A percentile compares a stretch with the other conserved stretches of the same genome.
These are phyloP conservation scores for Fusarium cicatricum DNA, from an alignment of 2,329 filamentous ascomycete species.

Conservation along the genomic window DNA sequence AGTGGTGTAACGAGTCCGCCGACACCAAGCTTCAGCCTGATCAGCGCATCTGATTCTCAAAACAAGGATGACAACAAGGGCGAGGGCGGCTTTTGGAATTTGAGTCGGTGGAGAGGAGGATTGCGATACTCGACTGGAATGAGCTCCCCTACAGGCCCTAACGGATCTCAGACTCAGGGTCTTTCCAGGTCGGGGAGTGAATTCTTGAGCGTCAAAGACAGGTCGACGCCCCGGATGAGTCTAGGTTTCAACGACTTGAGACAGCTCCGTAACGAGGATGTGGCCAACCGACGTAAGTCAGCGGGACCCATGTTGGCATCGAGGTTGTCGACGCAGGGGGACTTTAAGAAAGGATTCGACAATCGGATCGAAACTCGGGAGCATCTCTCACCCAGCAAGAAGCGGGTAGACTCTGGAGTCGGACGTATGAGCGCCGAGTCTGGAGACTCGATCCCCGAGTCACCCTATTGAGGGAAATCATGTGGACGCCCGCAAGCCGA, in stretches of 20 bases:
- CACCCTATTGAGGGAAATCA: slow-evolving; percentile 2
- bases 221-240: slow-evolving; percentile 43
- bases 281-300: slow-evolving; percentile 43
- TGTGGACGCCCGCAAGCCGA: background rate
- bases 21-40: slow-evolving; percentile 64
- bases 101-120: slow-evolving; percentile 60
- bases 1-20: slow-evolving; percentile 52
- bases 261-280: slow-evolving; percentile 38
- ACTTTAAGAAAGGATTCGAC: slow-evolving; percentile 32
- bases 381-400: slow-evolving; percentile 38
- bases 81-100: slow-evolving; percentile 63
- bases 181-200: slow-evolving; percentile 50
- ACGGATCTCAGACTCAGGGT: slow-evolving; percentile 12
- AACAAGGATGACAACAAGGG: slow-evolving; percentile 52
- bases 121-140: slow-evolving; percentile 44
- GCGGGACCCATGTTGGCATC: slow-evolving; percentile 37
- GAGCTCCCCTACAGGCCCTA: slow-evolving; percentile 32
- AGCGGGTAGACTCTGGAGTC: slow-evolving; percentile 47
- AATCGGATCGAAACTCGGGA: slow-evolving; percentile 27
- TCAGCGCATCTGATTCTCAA: slow-evolving; percentile 46
- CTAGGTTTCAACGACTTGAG: slow-evolving; percentile 43
- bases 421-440: slow-evolving; percentile 45
- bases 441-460: slow-evolving; percentile 23
- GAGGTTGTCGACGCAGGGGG: slow-evolving; percentile 31
- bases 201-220: slow-evolving; percentile 47